phyloP scores from a whole-genome alignment of 2,329 filamentous ascomycete genomes.

The Leptographium flavum region DNA sequence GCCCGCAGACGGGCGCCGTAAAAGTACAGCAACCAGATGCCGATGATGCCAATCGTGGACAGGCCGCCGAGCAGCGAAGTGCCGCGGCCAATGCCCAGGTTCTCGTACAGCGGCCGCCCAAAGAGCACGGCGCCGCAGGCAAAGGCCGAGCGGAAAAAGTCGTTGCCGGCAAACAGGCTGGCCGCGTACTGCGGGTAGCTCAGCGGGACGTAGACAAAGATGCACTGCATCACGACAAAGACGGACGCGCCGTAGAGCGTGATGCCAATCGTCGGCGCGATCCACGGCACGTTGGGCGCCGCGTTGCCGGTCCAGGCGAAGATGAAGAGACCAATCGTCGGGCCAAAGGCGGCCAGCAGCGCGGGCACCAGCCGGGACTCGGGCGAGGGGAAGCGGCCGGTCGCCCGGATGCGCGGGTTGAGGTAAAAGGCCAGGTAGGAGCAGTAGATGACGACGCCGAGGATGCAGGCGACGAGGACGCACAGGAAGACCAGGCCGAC shows the following conservation, averaged over 20 bases:
- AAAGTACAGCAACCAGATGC: slow-evolving; percentile 45
- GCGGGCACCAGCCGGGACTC: slow-evolving; percentile 42
- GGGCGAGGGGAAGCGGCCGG: slow-evolving; percentile 31
- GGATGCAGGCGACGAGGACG: slow-evolving; percentile 40
- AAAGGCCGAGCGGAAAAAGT: slow-evolving; percentile 42
- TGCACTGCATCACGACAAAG: slow-evolving; percentile 43
- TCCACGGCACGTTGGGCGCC: slow-evolving; percentile 35
- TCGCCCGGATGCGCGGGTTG: slow-evolving; percentile 32
- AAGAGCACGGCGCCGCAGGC: slow-evolving; percentile 48
- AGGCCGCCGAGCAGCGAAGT: slow-evolving; percentile 41
- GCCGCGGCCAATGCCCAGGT: slow-evolving; percentile 44
- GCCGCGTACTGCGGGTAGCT: slow-evolving; percentile 43
- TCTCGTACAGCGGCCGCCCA: slow-evolving; percentile 41
- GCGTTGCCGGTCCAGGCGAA: slow-evolving; percentile 40
- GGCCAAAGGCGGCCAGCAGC: slow-evolving; percentile 34
- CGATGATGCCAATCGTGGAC: slow-evolving; percentile 37
- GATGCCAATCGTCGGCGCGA: slow-evolving; percentile 42
- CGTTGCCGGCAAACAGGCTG: slow-evolving; percentile 45
- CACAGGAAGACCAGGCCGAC: slow-evolving; percentile 47
- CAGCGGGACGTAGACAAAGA: slow-evolving; percentile 45
- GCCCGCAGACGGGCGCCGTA: slow-evolving; percentile 38
- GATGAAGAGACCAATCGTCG: slow-evolving; percentile 45
- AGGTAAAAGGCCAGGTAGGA: slow-evolving; percentile 37
- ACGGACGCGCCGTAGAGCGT: slow-evolving; percentile 35
- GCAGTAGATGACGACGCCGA: slow-evolving; percentile 34